A percentile compares a stretch with the other conserved stretches of the same genome.
Evolutionary conservation across 108 stramenopile genomes (phyloP).

Genomic region (Nitzschia sp.): DNA sequence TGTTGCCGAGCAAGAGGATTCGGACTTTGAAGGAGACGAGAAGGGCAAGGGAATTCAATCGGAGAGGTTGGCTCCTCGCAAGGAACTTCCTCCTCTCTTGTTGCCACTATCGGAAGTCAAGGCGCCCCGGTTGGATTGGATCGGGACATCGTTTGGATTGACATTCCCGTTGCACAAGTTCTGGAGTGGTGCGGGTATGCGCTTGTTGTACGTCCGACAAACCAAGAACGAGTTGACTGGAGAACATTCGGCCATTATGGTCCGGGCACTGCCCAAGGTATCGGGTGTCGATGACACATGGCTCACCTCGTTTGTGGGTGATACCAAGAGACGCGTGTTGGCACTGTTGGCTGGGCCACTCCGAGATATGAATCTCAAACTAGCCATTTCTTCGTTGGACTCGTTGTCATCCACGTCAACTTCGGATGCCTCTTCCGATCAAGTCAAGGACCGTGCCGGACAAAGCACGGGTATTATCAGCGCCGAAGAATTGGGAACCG

Average conservation of each 20-base stretch:
- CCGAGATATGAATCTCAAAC: slow-evolving; percentile 72
- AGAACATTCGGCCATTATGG: slow-evolving; percentile 94
- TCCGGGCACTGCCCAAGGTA: slow-evolving; percentile 77
- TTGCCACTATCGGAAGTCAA: slow-evolving; percentile 81
- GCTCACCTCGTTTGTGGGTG: slow-evolving; percentile 89
- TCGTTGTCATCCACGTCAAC: slow-evolving; percentile 27
- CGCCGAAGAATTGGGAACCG: slow-evolving; percentile 76
- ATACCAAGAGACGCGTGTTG: slow-evolving; percentile 85
- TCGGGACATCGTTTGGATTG: slow-evolving; percentile 95
- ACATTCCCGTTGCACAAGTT: slow-evolving; percentile 89
- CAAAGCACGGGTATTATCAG: slow-evolving; percentile 53
- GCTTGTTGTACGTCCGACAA: slow-evolving; percentile 93
- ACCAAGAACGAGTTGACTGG: slow-evolving; percentile 98
- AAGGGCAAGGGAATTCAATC: slow-evolving; percentile 53
- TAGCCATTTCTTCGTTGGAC: slow-evolving; percentile 77
- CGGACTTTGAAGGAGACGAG: slow-evolving; percentile 31
- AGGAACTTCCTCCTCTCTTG: slow-evolving; percentile 95
- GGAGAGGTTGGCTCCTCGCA: slow-evolving; percentile 89
- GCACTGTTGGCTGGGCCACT: slow-evolving; percentile 85
- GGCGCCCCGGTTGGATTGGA: slow-evolving; percentile 93
- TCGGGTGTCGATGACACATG: slow-evolving; percentile 86
- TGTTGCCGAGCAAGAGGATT: slow-evolving; percentile 32
- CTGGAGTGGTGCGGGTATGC: slow-evolving; percentile 90
- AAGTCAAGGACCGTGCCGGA: slow-evolving; percentile 33
- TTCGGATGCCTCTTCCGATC: slow-evolving; percentile 34